Evolutionary conservation across 2,329 filamentous ascomycete species (phyloP).

Genomic region (Celoporthe dispersa): DNA sequence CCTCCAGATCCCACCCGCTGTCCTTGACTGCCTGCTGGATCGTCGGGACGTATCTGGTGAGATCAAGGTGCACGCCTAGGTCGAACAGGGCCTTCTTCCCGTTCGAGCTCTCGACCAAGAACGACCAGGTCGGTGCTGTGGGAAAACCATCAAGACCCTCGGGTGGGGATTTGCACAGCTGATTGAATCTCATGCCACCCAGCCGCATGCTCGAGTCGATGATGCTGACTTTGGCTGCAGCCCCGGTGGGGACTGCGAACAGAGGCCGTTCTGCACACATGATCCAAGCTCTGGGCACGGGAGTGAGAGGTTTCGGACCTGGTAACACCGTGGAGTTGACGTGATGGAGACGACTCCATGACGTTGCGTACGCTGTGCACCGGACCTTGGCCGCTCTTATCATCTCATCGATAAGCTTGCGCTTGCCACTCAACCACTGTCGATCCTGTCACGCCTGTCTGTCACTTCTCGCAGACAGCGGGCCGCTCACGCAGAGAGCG

Average conservation of each 20-base stretch:
- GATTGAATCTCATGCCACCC: neutral
- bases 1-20: conserved; percentile 5
- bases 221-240: conserved; percentile 21
- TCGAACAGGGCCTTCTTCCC: conserved; percentile 22
- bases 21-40: conserved; percentile 13
- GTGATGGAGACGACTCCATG: neutral
- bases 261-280: conserved; percentile 6
- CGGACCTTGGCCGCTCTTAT: neutral
- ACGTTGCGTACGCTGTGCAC: neutral
- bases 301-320: neutral
- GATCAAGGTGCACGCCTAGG: conserved; percentile 18
- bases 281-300: neutral
- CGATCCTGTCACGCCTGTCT: neutral
- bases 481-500: neutral
- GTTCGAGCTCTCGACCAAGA: conserved; percentile 18
- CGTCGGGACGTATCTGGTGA: conserved; percentile 13
- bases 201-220: conserved; percentile 23
- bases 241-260: conserved; percentile 21
- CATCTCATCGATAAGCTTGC: neutral
- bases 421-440: neutral
- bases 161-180: conserved; percentile 7
- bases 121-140: conserved; percentile 14
- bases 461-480: neutral
- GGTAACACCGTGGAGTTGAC: neutral
- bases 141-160: conserved; percentile 12